Base-by-base conservation (phyloP, 2,329 filamentous ascomycete genomes). In the Penicillium sp. region DNA sequence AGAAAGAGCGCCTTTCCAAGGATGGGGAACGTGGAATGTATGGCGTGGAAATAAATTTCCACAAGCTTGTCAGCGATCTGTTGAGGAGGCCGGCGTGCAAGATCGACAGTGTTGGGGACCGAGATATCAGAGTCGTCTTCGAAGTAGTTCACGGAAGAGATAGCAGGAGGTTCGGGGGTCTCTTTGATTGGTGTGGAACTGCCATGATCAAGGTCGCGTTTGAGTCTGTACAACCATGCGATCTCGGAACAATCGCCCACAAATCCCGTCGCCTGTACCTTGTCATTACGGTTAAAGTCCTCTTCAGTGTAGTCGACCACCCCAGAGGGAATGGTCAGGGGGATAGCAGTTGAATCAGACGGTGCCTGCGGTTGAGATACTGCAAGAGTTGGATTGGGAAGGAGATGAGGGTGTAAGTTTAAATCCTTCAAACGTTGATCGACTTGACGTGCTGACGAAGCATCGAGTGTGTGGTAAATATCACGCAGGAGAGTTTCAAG, bases 161-260 rank as follows among this genome's bases (percentile, higher is more conserved):
- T 66, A 24, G 63, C 71, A 43, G 61, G 64, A 29, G 49, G 63
- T 51, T 65, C 62, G 47, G 53, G 43, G 24, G 14, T 58, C 36
- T 63, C 65, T 49, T 54, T 60, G 22, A 49, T 46, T 34, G 58
- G 47, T 36, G 55, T 57, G 2, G 56, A 59, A 42, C 44, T 61
- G 11, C 63, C 67, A 32, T 62, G 63, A 47, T 72, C 69, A 47
- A 75, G 71, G 29, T 70, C 60, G 47, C 72, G 67, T 44, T 70
- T 73, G 49, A 78, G 61, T 49, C 72, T 68, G 57, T 77, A 73
- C 24, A 78, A 58, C 77, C 77, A 79, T 21, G 70, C 71, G 39
- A 76, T 68, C 48, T 77, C 75, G 5, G 76, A 77, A 49, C 76
- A 74, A 54, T 76, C 77, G 10, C 77, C 77, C 52, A 77, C 70